Percentiles rank a stretch among this genome's conserved stretches.
phyloP scores from a whole-genome alignment of 2,329 filamentous ascomycete genomes.

The Aureobasidium pullulans region DNA sequence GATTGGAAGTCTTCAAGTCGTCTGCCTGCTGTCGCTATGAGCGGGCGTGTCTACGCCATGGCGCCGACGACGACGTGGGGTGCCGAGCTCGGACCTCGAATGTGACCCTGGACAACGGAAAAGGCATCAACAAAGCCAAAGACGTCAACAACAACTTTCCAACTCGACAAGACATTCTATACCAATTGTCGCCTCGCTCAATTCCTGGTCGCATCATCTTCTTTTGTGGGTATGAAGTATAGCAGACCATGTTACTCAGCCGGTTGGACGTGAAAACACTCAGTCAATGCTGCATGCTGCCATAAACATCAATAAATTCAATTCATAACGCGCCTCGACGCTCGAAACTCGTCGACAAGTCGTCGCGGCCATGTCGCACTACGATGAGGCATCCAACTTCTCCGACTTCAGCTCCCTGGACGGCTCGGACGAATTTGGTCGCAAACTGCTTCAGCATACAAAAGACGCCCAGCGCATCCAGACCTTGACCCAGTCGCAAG shows the following conservation, averaged over 20 bases:
- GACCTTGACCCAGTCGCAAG: constrained; percentile 19
- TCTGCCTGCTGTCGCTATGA: background rate
- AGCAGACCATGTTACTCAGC: background rate
- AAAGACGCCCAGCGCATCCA: constrained; percentile 32
- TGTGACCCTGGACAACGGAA: background rate
- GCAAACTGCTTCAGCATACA: constrained; percentile 36
- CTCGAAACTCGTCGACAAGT: background rate
- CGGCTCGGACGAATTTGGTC: constrained; percentile 41
- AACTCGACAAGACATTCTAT: background rate
- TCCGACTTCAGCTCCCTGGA: constrained; percentile 34
- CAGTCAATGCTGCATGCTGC: background rate
- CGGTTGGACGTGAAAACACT: background rate
- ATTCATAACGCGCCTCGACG: background rate
- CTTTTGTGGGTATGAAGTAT: background rate
- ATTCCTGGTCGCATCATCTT: background rate
- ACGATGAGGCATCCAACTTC: constrained; percentile 20
- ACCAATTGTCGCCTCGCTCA: background rate
- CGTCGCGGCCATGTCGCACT: constrained; percentile 10
- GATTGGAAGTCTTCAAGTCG: background rate
- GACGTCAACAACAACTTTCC: background rate
- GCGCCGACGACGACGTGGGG: background rate
- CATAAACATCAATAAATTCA: background rate
- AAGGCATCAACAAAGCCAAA: background rate
- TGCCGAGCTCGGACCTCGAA: background rate
- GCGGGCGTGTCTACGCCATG: background rate